phyloP scores from a whole-genome alignment of 805 yeast species.

The Wickerhamiella allomyrinae region DNA sequence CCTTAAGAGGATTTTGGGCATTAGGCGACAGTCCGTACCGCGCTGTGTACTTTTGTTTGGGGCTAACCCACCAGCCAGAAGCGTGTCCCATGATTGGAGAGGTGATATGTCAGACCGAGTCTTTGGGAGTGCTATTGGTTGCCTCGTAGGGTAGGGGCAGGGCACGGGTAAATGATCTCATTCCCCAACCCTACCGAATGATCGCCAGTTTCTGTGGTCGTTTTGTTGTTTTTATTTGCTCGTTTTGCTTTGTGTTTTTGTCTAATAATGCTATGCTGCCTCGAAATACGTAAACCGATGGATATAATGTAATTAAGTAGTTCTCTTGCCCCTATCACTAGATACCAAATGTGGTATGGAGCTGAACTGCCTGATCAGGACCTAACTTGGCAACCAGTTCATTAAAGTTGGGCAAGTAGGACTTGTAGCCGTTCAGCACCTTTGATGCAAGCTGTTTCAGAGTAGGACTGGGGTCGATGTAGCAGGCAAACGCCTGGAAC shows the following conservation, averaged over 20 bases:
- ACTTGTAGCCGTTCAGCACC: slow-evolving; percentile 18
- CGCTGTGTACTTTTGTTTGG: slow-evolving; percentile 30
- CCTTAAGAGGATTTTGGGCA: slow-evolving; percentile 86
- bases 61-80: slow-evolving; percentile 16
- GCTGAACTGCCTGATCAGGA: slow-evolving; percentile 16
- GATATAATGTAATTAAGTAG: too few species aligned
- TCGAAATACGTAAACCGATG: too few species aligned
- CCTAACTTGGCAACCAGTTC: slow-evolving; percentile 14
- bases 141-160: slow-evolving; percentile 4
- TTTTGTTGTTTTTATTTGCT: too few species aligned
- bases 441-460: slow-evolving; percentile 19
- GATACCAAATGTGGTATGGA: slow-evolving; percentile 11
- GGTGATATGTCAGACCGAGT: slow-evolving; percentile 2
- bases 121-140: slow-evolving; percentile 3
- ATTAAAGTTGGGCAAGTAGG: slow-evolving; percentile 15
- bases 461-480: slow-evolving; percentile 22
- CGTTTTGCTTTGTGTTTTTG: too few species aligned
- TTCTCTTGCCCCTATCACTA: too few species aligned
- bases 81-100: slow-evolving; percentile 12
- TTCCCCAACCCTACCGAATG: too few species aligned
- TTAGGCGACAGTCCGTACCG: slow-evolving; percentile 85
- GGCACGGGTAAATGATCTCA: neutral
- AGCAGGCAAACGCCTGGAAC: slow-evolving; percentile 17
- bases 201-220: too few species aligned
- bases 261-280: too few species aligned